Conservation (phyloP, 2,329 filamentous ascomycete genomes). For the Tolypocladium tropicale region DNA sequence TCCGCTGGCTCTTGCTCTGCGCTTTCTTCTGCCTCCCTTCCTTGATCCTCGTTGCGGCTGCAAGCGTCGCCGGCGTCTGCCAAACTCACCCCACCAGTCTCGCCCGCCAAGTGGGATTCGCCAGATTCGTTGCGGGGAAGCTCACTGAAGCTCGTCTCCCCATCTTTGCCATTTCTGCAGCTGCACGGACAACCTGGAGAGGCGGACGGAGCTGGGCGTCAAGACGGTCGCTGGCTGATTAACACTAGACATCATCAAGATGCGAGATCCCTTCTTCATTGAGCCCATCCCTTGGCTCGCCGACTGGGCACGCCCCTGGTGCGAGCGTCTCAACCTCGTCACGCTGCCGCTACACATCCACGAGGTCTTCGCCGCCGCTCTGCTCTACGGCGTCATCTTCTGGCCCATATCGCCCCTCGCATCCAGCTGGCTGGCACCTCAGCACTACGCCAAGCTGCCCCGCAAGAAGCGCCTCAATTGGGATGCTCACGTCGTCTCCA, state of each 20-base stretch:
- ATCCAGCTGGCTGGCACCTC: conserved; percentile 51
- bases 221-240: too few species aligned
- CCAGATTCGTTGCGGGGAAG: too few species aligned
- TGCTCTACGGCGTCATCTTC: conserved; percentile 60
- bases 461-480: conserved; percentile 62
- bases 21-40: neutral
- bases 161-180: neutral
- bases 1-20: neutral
- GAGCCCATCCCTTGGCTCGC: conserved; percentile 47
- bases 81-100: too few species aligned
- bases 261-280: conserved; percentile 66
- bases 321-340: conserved; percentile 49
- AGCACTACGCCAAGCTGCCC: conserved; percentile 52
- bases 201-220: too few species aligned
- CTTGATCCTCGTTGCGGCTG: neutral
- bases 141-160: too few species aligned
- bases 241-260: too few species aligned
- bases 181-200: too few species aligned
- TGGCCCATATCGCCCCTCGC: conserved; percentile 56
- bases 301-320: conserved; percentile 50
- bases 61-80: neutral
- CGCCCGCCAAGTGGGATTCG: too few species aligned
- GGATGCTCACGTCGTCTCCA: conserved; percentile 79
- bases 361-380: conserved; percentile 57
- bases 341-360: conserved; percentile 69